phyloP scores from a whole-genome alignment of 176 grass and related monocot genomes.

The Chrysopogon serrulatus region DNA sequence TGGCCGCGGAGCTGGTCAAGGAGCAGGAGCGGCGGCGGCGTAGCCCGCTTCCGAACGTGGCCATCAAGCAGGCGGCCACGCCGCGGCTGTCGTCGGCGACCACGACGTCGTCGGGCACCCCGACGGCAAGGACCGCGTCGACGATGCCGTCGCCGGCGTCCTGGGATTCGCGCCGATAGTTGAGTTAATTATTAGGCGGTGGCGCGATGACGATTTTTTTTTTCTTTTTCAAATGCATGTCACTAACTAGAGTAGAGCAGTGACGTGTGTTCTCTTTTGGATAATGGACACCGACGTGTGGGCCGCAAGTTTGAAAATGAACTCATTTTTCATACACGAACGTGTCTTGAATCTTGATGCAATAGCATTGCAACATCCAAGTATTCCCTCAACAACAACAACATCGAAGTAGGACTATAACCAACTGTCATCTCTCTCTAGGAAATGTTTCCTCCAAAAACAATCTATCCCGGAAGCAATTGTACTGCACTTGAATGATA shows the following conservation, averaged over 20 bases:
- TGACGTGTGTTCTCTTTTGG: conserved; percentile 5
- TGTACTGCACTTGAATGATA: too few species aligned
- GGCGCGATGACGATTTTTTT: neutral
- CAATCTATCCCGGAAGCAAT: too few species aligned
- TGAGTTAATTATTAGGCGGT: neutral
- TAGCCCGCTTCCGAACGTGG: conserved; percentile 51
- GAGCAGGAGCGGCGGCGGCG: conserved; percentile 52
- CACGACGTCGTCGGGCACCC: conserved; percentile 8
- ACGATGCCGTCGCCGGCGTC: conserved; percentile 42
- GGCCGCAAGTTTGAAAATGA: neutral
- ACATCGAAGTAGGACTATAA: too few species aligned
- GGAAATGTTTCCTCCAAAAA: too few species aligned
- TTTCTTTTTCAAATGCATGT: neutral
- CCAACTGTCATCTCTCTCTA: too few species aligned
- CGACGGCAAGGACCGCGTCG: conserved; percentile 26
- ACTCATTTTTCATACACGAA: neutral
- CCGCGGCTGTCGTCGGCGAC: conserved; percentile 5
- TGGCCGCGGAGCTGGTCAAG: conserved; percentile 52
- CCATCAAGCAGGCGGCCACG: conserved; percentile 29
- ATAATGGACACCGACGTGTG: neutral
- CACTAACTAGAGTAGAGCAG: neutral
- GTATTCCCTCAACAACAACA: too few species aligned
- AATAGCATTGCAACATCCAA: neutral
- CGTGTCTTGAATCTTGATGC: neutral
- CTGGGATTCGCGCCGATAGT: conserved; percentile 28